Evolutionary conservation across 768 basidiomycete genomes (phyloP).

Genomic region (Xerocomellus amylosporus): DNA sequence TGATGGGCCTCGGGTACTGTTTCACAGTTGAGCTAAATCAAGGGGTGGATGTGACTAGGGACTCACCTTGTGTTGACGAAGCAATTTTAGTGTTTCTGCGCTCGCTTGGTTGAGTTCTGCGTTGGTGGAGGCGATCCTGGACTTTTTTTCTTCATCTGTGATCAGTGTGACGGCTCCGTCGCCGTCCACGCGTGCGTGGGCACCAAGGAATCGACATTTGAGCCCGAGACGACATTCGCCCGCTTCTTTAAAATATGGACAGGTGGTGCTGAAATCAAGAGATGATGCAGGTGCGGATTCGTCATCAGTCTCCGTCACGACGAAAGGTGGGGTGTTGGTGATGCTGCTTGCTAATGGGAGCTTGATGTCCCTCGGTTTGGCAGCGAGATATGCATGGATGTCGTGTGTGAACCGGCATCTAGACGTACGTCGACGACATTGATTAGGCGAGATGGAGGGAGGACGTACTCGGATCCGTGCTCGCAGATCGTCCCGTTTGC

Average conservation of each 20-base stretch:
- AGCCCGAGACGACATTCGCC: constrained; percentile 52
- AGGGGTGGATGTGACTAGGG: neutral
- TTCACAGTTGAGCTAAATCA: neutral
- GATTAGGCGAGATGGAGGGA: neutral
- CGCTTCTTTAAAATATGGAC: constrained; percentile 29
- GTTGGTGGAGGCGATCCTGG: constrained; percentile 41
- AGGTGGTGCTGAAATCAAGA: constrained; percentile 23
- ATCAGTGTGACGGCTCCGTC: constrained; percentile 44
- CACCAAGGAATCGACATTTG: constrained; percentile 88
- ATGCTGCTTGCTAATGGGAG: constrained; percentile 49
- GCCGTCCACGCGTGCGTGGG: constrained; percentile 56
- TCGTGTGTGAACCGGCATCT: constrained; percentile 85
- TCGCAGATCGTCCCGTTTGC: constrained; percentile 72
- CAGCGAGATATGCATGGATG: constrained; percentile 66
- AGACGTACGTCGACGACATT: neutral
- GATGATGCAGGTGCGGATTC: constrained; percentile 1
- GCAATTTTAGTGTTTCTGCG: constrained; percentile 53
- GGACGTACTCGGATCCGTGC: constrained; percentile 57
- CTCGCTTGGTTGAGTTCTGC: constrained; percentile 70
- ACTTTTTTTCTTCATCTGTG: constrained; percentile 60
- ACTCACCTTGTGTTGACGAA: constrained; percentile 68
- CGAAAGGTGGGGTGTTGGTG: constrained; percentile 50
- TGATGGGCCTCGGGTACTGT: constrained; percentile 65
- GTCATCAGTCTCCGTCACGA: constrained; percentile 20
- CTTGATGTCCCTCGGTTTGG: constrained; percentile 71